Base-by-base conservation (phyloP, 768 basidiomycete species). In the Collybia sordida region DNA sequence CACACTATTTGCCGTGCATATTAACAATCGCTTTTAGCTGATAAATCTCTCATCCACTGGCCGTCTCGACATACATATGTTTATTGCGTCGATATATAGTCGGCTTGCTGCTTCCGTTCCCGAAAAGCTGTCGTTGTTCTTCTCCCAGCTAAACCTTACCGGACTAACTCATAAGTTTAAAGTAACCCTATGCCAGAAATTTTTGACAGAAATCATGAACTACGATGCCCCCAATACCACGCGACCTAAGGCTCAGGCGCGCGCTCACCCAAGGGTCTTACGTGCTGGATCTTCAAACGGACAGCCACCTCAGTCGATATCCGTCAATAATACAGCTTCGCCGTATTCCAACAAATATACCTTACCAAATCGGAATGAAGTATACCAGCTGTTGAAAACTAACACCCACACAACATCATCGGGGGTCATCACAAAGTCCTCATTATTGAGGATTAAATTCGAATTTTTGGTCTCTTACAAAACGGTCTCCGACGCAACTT, bases 151-250 rank as follows among this genome's bases (percentile, higher is more conserved):
- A 21, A 58, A 61, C 2, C 69, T 68, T 39, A 70, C 75, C 11
- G 55, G 63, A 17, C 53, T 72, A 3, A 51, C 61, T 2, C 64
- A 72, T 42, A 59, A 58, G 19, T 79, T 80, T 47, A 79, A 78
- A 59, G 50, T 79, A 4, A 55, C 64, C 0, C 55, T 79, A 12
- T 80, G 77, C 54, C 71, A 71, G 39, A 70, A 69, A 52, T 64
- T 43, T 21, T 51, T 62, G 23, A 43, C 24, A 34, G 53, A 58
- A 44, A 37, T 50, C 19, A 34, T 44, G 38, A 31, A 45, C 22
- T 21, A 19, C 12, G 28, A 47, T 6, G 9, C 19, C 18, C 45
- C 28, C 8, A 47, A 23, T 19, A 38, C 38, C 3, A 56, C 39
- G 14, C 54, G 54, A n/a, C 54, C 58, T 12, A 62, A 56, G 47